Base-by-base conservation (phyloP, 1,139 yeast genomes). In the Suhomyces taliae region DNA sequence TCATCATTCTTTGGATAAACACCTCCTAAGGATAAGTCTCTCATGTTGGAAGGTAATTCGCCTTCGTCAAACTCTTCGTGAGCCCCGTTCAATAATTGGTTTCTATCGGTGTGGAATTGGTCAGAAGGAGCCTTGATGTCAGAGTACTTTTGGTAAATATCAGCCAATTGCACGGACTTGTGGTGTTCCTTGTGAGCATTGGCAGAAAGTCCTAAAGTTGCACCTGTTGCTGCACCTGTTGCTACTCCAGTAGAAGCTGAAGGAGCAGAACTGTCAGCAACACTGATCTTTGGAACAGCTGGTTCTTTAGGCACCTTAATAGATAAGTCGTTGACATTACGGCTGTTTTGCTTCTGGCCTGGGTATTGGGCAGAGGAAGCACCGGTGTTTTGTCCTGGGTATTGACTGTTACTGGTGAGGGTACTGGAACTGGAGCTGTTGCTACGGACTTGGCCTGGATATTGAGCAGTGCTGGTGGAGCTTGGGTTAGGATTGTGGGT, bases 81-180 rank as follows among this genome's bases (percentile, higher is more conserved):
- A 0, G 72, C 61, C 0, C 77, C 77, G 51, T 72, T 70, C 47
- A 72, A 61, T 27, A 72, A 47, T 39, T 66, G 59, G 52, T 66
- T 70, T 47, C 59, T 45, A 36, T 55, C 54, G 19, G 55, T 57
- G 34, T 56, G 55, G 56, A 72, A 74, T 50, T 68, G 70, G 56
- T 74, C 80, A 12, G 76, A 68, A 1, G 80, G 79, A 4, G 75
- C 60, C 45, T 70, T 64, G 40, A 74, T 70, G 26, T 66, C 70
- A 27, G 74, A 67, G 53, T 75, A 75, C 50, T 74, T 74, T 45
- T 72, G 78, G 56, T 75, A 75, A 34, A 75, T 75, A 45, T 75
- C 79, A 0, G 71, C 73, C 51, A 75, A 64, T 55, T 73, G 76
- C 14, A 73, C 64, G 1, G 77, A 72, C 44, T 62, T 60, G 56